Evolutionary conservation across 345 rosid species (phyloP), one percentile per base, ranked within the genome.

Genomic region (Syzygium oleosum): DNA sequence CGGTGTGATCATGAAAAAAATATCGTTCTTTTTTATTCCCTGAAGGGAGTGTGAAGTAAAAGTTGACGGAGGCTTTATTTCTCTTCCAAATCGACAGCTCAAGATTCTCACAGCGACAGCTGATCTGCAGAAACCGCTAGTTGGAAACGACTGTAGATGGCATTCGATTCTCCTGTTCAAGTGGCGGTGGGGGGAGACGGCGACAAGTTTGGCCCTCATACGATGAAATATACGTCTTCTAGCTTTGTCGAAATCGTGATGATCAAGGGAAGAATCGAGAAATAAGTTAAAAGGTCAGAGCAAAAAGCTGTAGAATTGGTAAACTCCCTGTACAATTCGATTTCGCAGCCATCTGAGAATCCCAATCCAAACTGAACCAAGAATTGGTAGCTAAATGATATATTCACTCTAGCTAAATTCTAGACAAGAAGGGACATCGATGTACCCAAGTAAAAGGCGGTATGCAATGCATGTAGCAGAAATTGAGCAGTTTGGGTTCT

Each of bases 101-200:
- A 21, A 77, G 87, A 88, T 59, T 88, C 87, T 58, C 83, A 80
- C 5, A 83, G 86, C 19, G 87, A 84, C 92, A 85, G 5, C 46
- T 61, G 78, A 56, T 51, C 10, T 49, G 85, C 21, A 73, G 58
- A 79, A 59, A 31, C 52, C 6, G 41, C 41, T 52, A 86, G 92
- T 85, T 86, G 90, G 85, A 89, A 56, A 59, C 86, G 49, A 87
- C 88, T 31, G 86, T 80, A 12, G 12, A 84, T 21, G 52, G 85
- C 83, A 89, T 90, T 85, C 58, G 92, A 90, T 90, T 90, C 92
- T 87, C 51, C 77, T 6, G 3, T 17, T 7, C 89, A 87, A 86
- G 88, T 89, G 87, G 90, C 8, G 46, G 59, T 29, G 61, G 59
- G 61, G 59, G 86, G 46, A n/a, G 61, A 84, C 61, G 59, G 46